Conservation (phyloP, 1,284 basidiomycete genomes). For the Cutaneotrichosporon dermatis region DNA sequence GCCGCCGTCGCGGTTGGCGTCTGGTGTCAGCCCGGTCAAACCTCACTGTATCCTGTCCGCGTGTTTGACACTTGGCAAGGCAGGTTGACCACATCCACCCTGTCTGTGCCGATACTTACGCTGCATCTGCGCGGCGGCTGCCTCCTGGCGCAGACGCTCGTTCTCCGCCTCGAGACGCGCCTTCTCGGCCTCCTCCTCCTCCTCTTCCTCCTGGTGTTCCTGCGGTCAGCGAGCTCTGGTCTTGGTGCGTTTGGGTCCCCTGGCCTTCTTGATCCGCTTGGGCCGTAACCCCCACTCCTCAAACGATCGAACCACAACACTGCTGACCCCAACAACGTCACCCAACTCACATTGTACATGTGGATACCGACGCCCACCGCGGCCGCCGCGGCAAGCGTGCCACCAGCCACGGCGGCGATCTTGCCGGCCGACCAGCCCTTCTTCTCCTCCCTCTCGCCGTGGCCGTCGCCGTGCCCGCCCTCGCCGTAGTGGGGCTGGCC, state of each 20-base stretch:
- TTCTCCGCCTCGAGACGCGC: neutral
- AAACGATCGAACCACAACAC: too few relatives aligned
- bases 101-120: neutral
- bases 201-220: neutral
- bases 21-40: too few relatives aligned
- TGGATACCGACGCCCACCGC: constrained; percentile 5
- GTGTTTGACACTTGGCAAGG: too few relatives aligned
- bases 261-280: too few relatives aligned
- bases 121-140: neutral
- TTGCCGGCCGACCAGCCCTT: constrained; percentile 14
- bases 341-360: constrained; percentile 11
- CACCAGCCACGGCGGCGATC: constrained; percentile 11
- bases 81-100: too few relatives aligned
- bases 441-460: neutral
- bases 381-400: constrained; percentile 2
- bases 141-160: neutral
- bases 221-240: neutral
- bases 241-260: too few relatives aligned
- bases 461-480: neutral
- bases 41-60: too few relatives aligned
- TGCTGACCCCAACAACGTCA: neutral
- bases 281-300: too few relatives aligned
- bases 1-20: too few relatives aligned
- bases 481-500: neutral
- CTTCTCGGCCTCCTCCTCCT: constrained; percentile 3